Evolutionary conservation across 257 asterid genomes (phyloP).

Genomic region (Capsicum baccatum): DNA sequence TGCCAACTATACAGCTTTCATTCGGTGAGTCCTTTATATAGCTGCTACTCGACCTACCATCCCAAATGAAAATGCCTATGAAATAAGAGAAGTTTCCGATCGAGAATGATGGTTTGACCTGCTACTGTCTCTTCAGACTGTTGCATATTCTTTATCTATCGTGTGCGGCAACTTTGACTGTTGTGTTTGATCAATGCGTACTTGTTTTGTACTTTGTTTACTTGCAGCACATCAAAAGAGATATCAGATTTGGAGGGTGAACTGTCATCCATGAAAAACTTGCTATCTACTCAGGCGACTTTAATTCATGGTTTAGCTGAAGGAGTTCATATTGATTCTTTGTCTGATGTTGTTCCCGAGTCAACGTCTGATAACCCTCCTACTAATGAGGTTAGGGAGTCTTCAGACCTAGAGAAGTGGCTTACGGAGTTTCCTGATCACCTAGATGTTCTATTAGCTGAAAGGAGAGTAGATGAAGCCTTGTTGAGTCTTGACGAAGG

Average conservation of each 20-base stretch:
- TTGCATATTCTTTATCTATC: constrained; percentile 15
- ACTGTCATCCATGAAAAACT: constrained; percentile 93
- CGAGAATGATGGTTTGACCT: not conserved
- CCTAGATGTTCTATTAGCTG: constrained; percentile 92
- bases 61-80: not conserved
- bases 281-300: constrained; percentile 95
- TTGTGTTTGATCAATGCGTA: constrained; percentile 17
- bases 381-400: constrained; percentile 62
- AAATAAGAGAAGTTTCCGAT: constrained; percentile 2
- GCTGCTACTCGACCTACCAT: not conserved
- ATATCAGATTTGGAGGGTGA: constrained; percentile 99
- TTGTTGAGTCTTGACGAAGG: constrained; percentile 88
- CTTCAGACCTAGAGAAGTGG: constrained; percentile 82
- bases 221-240: constrained; percentile 94
- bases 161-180: not conserved
- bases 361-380: constrained; percentile 49
- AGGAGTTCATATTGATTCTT: constrained; percentile 81
- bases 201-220: constrained; percentile 28
- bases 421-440: constrained; percentile 85
- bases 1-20: constrained; percentile 95
- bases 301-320: constrained; percentile 91
- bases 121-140: constrained; percentile 7
- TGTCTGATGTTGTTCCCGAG: constrained; percentile 57
- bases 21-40: constrained; percentile 65
- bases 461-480: constrained; percentile 97